Conservation (phyloP, 441 rosid genomes). For the Monsonia emarginata region DNA sequence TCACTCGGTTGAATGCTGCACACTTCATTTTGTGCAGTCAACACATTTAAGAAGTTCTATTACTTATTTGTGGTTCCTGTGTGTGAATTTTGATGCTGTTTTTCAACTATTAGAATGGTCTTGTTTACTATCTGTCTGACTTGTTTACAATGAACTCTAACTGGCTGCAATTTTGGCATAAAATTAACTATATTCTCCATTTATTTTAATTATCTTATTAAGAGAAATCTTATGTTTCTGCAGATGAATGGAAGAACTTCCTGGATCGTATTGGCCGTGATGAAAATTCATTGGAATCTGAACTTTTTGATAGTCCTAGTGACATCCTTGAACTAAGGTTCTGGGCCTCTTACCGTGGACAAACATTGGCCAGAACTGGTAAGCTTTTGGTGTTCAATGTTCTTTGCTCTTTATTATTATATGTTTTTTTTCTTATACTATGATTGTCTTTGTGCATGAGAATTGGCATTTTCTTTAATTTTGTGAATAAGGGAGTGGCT, state of each 20-base stretch:
- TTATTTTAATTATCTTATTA: neutral
- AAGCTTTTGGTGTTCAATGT: constrained; percentile 10
- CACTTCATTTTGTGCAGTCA: too few species aligned
- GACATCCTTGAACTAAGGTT: constrained; percentile 90
- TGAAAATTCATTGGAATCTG: constrained; percentile 68
- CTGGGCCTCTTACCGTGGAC: constrained; percentile 99
- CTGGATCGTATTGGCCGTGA: constrained; percentile 92
- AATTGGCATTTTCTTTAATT: neutral
- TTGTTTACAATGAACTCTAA: neutral
- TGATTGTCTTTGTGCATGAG: neutral
- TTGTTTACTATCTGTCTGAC: neutral
- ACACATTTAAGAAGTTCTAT: too few species aligned
- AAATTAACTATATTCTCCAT: constrained; percentile 1
- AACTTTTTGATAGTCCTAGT: constrained; percentile 51
- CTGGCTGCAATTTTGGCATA: neutral
- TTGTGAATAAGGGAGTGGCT: neutral
- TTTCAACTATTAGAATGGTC: too few species aligned
- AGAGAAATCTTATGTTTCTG: constrained; percentile 16
- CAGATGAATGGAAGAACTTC: constrained; percentile 98
- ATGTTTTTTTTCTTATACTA: neutral
- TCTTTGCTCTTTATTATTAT: neutral
- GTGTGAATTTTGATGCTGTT: too few species aligned
- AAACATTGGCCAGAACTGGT: constrained; percentile 96
- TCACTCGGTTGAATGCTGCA: too few species aligned
- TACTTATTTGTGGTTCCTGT: neutral